Evolutionary conservation across 352 stramenopile genomes (phyloP).

Genomic region (Phytopythium chamaehyphon): DNA sequence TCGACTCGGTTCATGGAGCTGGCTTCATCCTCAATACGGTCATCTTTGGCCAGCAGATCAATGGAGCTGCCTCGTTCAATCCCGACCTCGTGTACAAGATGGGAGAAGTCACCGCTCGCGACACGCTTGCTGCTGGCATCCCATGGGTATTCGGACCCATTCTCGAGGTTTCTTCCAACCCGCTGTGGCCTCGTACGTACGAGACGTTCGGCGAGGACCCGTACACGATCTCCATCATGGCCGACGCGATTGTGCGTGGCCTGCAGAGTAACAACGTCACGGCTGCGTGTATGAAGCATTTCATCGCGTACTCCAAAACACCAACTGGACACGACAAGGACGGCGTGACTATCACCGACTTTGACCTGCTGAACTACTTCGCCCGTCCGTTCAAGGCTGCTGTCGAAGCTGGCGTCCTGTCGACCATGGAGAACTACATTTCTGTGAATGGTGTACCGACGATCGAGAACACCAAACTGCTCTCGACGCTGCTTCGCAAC

Average conservation of each 20-base stretch:
- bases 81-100: slow-evolving; percentile 50
- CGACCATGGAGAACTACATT: slow-evolving; percentile 92
- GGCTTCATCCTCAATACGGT: slow-evolving; percentile 76
- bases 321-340: slow-evolving; percentile 73
- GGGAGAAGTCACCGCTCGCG: slow-evolving; percentile 62
- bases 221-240: slow-evolving; percentile 71
- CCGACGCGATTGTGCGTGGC: slow-evolving; percentile 54
- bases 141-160: slow-evolving; percentile 88
- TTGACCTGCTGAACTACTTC: slow-evolving; percentile 79
- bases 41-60: slow-evolving; percentile 87
- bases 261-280: slow-evolving; percentile 65
- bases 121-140: slow-evolving; percentile 82
- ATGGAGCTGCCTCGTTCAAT: slow-evolving; percentile 86
- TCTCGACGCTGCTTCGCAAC: slow-evolving; percentile 67
- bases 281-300: slow-evolving; percentile 84
- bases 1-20: slow-evolving; percentile 88
- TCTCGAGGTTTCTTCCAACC: slow-evolving; percentile 75
- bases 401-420: slow-evolving; percentile 64
- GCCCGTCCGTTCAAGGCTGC: slow-evolving; percentile 74
- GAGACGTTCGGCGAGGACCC: slow-evolving; percentile 93
- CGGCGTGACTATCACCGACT: slow-evolving; percentile 61
- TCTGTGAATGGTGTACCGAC: slow-evolving; percentile 88
- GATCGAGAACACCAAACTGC: slow-evolving; percentile 63
- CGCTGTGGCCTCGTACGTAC: slow-evolving; percentile 83
- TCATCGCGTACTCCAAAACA: slow-evolving; percentile 79